Evolutionary conservation across 768 basidiomycete genomes (phyloP).

Genomic region (Tricholoma flavovirens): DNA sequence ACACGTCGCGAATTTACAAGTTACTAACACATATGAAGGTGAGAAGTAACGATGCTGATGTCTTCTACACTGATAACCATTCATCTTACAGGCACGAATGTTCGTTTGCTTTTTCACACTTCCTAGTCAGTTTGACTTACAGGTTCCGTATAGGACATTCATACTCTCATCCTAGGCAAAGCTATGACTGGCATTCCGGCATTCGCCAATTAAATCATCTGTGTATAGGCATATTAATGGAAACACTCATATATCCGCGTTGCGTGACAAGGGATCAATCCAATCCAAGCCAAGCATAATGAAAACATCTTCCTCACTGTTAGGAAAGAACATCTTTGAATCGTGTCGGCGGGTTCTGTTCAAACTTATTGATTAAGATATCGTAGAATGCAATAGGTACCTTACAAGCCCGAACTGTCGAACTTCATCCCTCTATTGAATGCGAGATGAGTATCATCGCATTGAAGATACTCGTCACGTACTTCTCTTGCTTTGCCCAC

Average conservation of each 20-base stretch:
- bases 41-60: conserved; percentile 12
- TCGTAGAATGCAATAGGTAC: not conserved
- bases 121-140: not conserved
- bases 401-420: conserved; percentile 77
- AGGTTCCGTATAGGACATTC: conserved; percentile 61
- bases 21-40: conserved; percentile 97
- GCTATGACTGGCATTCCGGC: conserved; percentile 88
- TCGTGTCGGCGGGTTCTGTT: conserved; percentile 58
- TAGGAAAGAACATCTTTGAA: conserved; percentile 52
- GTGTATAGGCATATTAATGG: not conserved
- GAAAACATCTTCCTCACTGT: conserved; percentile 69
- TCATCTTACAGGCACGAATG: conserved; percentile 47
- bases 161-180: conserved; percentile 89
- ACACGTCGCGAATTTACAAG: conserved; percentile 91
- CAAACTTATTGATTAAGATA: not conserved
- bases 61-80: not conserved
- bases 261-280: conserved; percentile 66
- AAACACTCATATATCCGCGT: conserved; percentile 49
- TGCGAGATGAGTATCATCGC: not conserved
- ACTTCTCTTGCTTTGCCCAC: conserved; percentile 67
- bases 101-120: conserved; percentile 26
- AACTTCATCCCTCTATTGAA: conserved; percentile 67
- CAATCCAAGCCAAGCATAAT: conserved; percentile 62
- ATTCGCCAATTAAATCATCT: conserved; percentile 49
- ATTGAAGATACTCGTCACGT: conserved; percentile 4